Base-by-base conservation (phyloP, 495 filamentous ascomycete species). In the Aspergillus nanangensis region DNA sequence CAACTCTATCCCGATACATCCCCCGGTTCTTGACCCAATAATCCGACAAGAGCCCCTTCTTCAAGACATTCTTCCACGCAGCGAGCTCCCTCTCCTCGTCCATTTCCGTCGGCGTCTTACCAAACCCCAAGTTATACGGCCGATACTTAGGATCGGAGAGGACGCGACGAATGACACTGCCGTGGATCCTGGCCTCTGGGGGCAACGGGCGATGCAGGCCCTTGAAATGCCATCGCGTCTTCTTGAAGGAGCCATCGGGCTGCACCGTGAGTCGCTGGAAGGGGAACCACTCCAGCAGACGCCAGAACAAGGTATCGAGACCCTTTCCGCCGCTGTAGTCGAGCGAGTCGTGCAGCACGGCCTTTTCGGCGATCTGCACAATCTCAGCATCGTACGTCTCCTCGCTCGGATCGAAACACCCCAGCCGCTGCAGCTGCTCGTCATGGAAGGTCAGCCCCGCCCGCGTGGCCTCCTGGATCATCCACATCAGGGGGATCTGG, bases 401-500 rank as follows among this genome's bases (percentile, higher is more conserved):
- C 4, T 5, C n/a, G 4, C 9, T 4, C 15, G 42, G 32, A 32
- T 74, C 61, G 44, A 77, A 80, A 24, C 81, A 81, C 7, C 77
- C 80, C 52, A 87, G 71, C 13, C 71, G 72, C n/a, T 70, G 65
- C 40, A 90, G 71, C 44, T 88, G 85, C 18, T 77, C 69, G 1
- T 63, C 45, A 47, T 89, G 84, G 45, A 91, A 90, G 2, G 68
- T 62, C 9, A 90, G 70, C 2, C 85, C 87, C 0, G 83, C 86
- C 11, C 67, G 73, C 51, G 82, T 76, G 3, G 86, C 86, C 63
- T 91, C 87, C 45, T 81, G 72, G 2, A 93, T 78, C 84, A 92
- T 92, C 80, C 87, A 92, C 8, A 83, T 76, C 3, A 91, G 67
- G 3, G 88, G 86, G 9, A 81, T 74, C 53, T 93, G 85, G 46